Percentiles rank a stretch among this genome's conserved stretches.
phyloP scores from a whole-genome alignment of 192 early-diverging fungal genomes.

The Spizellomyces punctatus region DNA sequence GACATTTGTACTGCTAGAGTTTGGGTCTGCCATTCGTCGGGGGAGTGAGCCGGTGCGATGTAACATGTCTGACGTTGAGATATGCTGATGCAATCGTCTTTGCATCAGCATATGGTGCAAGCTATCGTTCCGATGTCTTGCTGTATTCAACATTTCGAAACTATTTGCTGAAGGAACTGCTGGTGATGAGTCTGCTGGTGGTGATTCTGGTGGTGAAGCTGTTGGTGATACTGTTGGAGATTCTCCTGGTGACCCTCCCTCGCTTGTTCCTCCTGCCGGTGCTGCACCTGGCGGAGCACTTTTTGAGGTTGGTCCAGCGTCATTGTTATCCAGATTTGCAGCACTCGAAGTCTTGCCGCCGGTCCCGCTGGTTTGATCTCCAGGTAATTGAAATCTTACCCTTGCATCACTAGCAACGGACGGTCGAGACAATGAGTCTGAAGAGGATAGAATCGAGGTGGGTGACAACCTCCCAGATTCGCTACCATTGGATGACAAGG shows the following conservation, averaged over 20 bases:
- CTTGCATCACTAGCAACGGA: constrained; percentile 1
- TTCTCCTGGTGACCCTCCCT: neutral
- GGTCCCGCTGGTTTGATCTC: too few relatives aligned
- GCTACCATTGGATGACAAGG: neutral
- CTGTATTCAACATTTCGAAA: too few relatives aligned
- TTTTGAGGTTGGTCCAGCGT: too few relatives aligned
- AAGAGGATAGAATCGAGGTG: neutral
- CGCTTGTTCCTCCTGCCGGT: neutral
- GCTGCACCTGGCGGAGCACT: neutral
- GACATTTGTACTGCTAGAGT: too few relatives aligned
- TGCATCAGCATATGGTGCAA: neutral
- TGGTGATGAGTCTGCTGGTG: neutral
- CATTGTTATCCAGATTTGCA: too few relatives aligned
- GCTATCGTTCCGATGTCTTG: neutral
- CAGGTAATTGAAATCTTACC: neutral
- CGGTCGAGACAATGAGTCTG: neutral
- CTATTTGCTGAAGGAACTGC: neutral
- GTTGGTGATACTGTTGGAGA: neutral
- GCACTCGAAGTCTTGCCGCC: too few relatives aligned
- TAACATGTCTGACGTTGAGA: neutral
- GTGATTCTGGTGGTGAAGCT: neutral
- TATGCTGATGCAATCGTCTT: neutral
- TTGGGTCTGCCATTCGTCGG: too few relatives aligned
- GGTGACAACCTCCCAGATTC: neutral
- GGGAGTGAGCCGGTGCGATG: neutral